Evolutionary conservation across 805 yeast species (phyloP).

Genomic region (Cyberlindnera saturnus): DNA sequence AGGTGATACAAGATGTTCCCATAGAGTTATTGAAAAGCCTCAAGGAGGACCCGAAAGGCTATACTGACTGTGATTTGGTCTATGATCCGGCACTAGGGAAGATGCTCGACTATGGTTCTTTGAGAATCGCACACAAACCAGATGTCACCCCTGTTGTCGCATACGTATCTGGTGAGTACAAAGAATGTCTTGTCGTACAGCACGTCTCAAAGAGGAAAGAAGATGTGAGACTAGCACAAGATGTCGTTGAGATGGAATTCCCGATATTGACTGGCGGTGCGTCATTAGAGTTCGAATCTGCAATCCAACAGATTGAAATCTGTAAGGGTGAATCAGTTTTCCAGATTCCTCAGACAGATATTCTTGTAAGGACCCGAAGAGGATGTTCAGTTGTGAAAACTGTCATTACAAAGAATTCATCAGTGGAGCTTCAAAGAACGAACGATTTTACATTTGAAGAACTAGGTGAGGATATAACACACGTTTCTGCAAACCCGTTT

Average conservation of each 20-base stretch:
- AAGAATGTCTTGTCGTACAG: constrained; percentile 4
- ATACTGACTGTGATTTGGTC: constrained; percentile 11
- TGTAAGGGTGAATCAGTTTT: constrained; percentile 21
- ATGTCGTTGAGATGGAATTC: not conserved
- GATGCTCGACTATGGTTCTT: constrained; percentile 6
- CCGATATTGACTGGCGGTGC: constrained; percentile 11
- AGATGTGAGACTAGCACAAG: not conserved
- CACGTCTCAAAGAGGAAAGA: not conserved
- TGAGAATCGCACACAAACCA: not conserved
- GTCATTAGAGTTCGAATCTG: constrained; percentile 26
- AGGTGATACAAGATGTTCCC: not conserved
- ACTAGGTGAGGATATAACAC: constrained; percentile 35
- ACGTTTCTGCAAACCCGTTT: constrained; percentile 40
- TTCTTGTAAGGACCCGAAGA: constrained; percentile 34
- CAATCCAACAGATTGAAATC: constrained; percentile 36
- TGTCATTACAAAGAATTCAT: not conserved
- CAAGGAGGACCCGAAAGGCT: not conserved
- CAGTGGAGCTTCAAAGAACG: constrained; percentile 5
- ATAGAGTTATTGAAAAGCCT: constrained; percentile 1
- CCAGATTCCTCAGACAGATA: constrained; percentile 21
- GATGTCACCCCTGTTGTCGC: constrained; percentile 1
- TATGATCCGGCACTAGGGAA: constrained; percentile 32
- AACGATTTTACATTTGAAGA: constrained; percentile 9
- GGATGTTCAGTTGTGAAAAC: not conserved
- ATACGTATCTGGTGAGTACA: constrained; percentile 4